Evolutionary conservation across 2,329 filamentous ascomycete species (phyloP).

Genomic region (Fusarium floridanum): DNA sequence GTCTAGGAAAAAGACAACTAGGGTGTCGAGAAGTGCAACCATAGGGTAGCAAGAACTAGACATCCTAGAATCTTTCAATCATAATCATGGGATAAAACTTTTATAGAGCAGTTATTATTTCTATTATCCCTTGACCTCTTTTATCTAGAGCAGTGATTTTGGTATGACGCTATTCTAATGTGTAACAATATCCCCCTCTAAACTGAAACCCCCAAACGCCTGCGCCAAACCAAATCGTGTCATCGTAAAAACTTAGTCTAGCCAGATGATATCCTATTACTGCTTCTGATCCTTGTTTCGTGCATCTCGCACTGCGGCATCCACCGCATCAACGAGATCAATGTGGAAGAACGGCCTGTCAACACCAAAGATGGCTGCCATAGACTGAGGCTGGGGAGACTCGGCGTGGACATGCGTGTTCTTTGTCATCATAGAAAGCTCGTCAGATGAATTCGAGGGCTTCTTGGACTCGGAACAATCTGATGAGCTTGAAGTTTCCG

Average conservation of each 20-base stretch:
- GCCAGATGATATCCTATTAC: neutral
- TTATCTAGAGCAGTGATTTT: conserved; percentile 4
- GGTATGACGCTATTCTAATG: neutral
- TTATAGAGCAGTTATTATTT: neutral
- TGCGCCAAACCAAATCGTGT: conserved; percentile 9
- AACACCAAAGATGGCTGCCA: conserved; percentile 53
- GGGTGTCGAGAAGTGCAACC: neutral
- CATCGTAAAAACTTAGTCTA: neutral
- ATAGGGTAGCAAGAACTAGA: neutral
- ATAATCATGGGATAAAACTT: neutral
- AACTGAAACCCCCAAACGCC: conserved; percentile 13
- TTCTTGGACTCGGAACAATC: neutral
- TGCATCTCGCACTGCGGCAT: conserved; percentile 51
- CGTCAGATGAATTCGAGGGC: neutral
- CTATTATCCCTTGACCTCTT: neutral
- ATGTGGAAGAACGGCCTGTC: conserved; percentile 64
- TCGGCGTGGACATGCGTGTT: neutral
- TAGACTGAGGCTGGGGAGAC: neutral
- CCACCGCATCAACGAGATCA: conserved; percentile 59
- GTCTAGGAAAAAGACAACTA: neutral
- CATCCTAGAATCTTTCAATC: neutral
- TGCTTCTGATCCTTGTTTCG: conserved; percentile 37
- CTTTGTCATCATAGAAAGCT: neutral
- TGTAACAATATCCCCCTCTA: neutral
- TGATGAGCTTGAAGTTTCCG: neutral